These are phyloP conservation scores for Leccinellum rugosiceps DNA, from an alignment of 768 basidiomycete genomes.

Conservation along the genomic window DNA sequence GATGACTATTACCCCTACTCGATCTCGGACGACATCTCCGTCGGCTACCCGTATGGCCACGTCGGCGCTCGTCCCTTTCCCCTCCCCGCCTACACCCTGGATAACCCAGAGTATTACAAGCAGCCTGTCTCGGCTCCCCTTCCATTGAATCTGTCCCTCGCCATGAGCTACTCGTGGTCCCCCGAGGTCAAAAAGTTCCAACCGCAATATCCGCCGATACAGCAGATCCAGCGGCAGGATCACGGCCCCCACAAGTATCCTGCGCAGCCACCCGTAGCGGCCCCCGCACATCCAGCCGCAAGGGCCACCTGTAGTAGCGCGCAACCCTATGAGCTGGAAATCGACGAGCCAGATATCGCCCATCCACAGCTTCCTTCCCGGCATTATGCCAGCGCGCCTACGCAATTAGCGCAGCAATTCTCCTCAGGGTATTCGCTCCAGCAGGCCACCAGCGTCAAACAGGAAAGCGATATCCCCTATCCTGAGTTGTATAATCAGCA, in stretches of 20 bases:
- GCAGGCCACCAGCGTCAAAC: slow-evolving; percentile 24
- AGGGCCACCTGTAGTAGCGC: slow-evolving; percentile 12
- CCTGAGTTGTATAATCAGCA: slow-evolving; percentile 25
- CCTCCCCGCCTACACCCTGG: slow-evolving; percentile 20
- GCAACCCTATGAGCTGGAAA: slow-evolving; percentile 23
- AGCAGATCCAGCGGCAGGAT: slow-evolving; percentile 26
- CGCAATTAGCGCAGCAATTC: slow-evolving; percentile 21
- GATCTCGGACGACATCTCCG: slow-evolving; percentile 21
- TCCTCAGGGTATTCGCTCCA: slow-evolving; percentile 22
- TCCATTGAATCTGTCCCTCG: slow-evolving; percentile 30
- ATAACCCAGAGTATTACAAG: slow-evolving; percentile 28
- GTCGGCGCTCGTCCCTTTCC: slow-evolving; percentile 23
- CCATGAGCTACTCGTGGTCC: slow-evolving; percentile 33
- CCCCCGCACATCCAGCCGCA: slow-evolving; percentile 11
- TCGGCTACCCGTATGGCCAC: slow-evolving; percentile 24
- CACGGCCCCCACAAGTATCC: slow-evolving; percentile 22
- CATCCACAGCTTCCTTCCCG: slow-evolving; percentile 24
- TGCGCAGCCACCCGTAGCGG: slow-evolving; percentile 10
- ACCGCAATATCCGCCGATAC: slow-evolving; percentile 34
- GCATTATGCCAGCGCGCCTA: slow-evolving; percentile 20
- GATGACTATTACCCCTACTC: slow-evolving; percentile 31
- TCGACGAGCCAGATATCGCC: slow-evolving; percentile 25
- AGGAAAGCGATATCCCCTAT: slow-evolving; percentile 26
- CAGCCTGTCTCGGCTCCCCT: slow-evolving; percentile 33
- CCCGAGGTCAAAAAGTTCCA: slow-evolving; percentile 34